Evolutionary conservation across 345 rosid genomes (phyloP).

Genomic region (Eucalyptus polybractea): DNA sequence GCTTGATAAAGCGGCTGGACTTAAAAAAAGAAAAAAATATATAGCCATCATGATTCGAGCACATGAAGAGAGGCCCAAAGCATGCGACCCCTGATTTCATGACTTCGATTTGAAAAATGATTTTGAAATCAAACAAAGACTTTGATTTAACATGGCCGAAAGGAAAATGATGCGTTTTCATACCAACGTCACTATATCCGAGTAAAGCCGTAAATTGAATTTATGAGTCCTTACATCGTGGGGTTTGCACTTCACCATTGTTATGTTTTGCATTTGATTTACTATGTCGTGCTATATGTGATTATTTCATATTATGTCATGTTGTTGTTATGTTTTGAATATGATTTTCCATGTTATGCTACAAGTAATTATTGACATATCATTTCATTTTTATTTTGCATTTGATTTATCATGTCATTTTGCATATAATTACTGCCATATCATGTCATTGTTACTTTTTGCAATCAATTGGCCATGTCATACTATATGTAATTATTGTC

Average conservation of each 20-base stretch:
- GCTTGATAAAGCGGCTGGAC: neutral
- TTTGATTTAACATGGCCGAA: neutral
- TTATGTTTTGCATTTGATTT: neutral
- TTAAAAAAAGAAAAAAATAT: neutral
- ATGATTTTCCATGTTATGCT: neutral
- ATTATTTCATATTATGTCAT: rapidly evolving
- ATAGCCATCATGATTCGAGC: neutral
- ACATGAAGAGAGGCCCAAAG: neutral
- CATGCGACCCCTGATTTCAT: neutral
- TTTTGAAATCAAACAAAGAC: neutral
- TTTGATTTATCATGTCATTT: neutral
- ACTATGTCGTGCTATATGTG: rapidly evolving
- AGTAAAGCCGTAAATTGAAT: neutral
- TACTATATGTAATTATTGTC: rapidly evolving
- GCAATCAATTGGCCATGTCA: neutral
- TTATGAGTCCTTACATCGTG: neutral
- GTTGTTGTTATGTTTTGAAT: neutral
- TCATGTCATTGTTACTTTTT: rapidly evolving
- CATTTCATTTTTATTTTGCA: neutral
- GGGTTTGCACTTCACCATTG: neutral
- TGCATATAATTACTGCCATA: neutral
- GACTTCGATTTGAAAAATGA: neutral
- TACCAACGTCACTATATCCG: rapidly evolving
- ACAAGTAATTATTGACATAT: neutral
- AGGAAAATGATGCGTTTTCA: neutral